Evolutionary conservation across 1,284 basidiomycete genomes (phyloP).

Genomic region (Vanrija sp.): DNA sequence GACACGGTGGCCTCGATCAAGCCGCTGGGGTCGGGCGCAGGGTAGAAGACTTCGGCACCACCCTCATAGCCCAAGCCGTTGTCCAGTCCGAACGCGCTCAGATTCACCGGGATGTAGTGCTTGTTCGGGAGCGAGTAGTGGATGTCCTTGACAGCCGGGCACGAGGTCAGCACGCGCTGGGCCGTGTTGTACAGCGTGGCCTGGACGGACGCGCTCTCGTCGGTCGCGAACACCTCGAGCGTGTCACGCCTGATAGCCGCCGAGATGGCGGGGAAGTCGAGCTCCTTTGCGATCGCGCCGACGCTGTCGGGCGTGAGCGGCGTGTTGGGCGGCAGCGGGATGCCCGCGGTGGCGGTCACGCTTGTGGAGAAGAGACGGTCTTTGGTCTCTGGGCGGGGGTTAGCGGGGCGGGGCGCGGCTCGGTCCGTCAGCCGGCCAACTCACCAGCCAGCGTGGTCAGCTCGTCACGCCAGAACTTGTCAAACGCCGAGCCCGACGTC

Average conservation of each 20-base stretch:
- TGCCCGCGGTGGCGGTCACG: constrained; percentile 67
- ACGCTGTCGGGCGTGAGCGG: constrained; percentile 53
- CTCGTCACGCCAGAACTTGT: constrained; percentile 77
- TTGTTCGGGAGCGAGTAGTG: constrained; percentile 86
- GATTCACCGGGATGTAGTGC: constrained; percentile 66
- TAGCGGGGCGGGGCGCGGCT: background rate
- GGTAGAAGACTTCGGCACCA: constrained; percentile 75
- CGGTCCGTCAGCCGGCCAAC: constrained; percentile 9
- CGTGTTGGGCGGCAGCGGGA: constrained; percentile 54
- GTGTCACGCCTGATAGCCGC: constrained; percentile 63
- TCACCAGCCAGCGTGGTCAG: constrained; percentile 71
- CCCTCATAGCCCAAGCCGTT: constrained; percentile 57
- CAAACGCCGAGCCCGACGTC: constrained; percentile 80
- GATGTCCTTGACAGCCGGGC: constrained; percentile 61
- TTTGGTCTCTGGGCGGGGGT: constrained; percentile 7
- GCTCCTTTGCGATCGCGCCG: constrained; percentile 55
- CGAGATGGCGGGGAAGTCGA: constrained; percentile 59
- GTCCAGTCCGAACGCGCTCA: constrained; percentile 45
- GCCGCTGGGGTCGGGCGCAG: constrained; percentile 64
- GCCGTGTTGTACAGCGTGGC: constrained; percentile 90
- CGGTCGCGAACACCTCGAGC: constrained; percentile 75
- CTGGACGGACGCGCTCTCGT: constrained; percentile 90
- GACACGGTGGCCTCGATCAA: constrained; percentile 52
- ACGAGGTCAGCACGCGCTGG: constrained; percentile 64
- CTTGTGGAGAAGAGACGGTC: constrained; percentile 88